These are phyloP conservation scores for Exophiala phaeomuriformis DNA, from an alignment of 2,329 filamentous ascomycete genomes.

Conservation along the genomic window DNA sequence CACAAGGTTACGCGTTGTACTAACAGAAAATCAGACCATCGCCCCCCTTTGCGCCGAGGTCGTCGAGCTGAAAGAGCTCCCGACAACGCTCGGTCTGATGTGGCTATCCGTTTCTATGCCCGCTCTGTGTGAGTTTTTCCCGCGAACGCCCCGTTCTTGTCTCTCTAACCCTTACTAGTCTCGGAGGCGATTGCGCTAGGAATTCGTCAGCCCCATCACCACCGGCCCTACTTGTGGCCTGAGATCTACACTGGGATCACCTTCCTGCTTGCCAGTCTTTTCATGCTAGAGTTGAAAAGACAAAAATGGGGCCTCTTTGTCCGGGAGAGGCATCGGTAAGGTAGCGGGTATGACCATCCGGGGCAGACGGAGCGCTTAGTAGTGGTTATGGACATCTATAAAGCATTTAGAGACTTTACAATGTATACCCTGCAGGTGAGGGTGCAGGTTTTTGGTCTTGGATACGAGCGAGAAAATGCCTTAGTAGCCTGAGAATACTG, in stretches of 20 bases:
- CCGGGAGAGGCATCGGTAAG: conserved; percentile 22
- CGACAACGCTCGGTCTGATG: conserved; percentile 27
- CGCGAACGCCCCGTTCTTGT: background rate
- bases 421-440: no score
- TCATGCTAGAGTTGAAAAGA: conserved; percentile 25
- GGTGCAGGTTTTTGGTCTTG: no score
- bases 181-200: conserved; percentile 48
- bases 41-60: conserved; percentile 29
- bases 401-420: background rate
- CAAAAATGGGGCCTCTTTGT: conserved; percentile 22
- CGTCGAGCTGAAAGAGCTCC: conserved; percentile 27
- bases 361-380: no score
- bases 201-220: conserved; percentile 40
- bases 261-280: conserved; percentile 26
- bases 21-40: conserved; percentile 25
- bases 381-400: background rate
- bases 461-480: no score
- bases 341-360: background rate
- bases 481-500: no score
- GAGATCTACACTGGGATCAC: conserved; percentile 44
- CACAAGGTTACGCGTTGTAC: background rate
- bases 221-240: conserved; percentile 43
- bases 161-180: conserved; percentile 29
- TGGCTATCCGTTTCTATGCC: conserved; percentile 33
- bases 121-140: conserved; percentile 38